A percentile compares a stretch with the other conserved stretches of the same genome.
Evolutionary conservation across 2,329 filamentous ascomycete genomes (phyloP).

Genomic region (Trichoderma atroviride): DNA sequence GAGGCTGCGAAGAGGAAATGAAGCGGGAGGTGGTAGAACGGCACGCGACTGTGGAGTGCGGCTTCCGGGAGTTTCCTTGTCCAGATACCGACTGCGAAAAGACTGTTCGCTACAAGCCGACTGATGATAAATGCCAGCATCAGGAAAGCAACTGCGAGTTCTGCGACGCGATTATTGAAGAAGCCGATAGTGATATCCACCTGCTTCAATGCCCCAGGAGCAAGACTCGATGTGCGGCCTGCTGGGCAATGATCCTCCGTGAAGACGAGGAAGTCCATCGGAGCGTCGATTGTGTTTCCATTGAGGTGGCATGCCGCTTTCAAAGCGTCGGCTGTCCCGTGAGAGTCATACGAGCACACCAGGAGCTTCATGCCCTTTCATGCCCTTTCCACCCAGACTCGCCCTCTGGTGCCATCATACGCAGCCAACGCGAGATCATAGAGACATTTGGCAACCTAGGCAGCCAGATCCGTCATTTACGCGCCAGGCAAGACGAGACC

Average conservation of each 20-base stretch:
- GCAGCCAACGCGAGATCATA: constrained; percentile 53
- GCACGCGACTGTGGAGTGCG: constrained; percentile 61
- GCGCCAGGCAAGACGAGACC: constrained; percentile 40
- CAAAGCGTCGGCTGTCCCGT: constrained; percentile 43
- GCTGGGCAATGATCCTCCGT: constrained; percentile 48
- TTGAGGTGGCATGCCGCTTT: constrained; percentile 53
- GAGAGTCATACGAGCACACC: constrained; percentile 39
- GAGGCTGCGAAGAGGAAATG: constrained; percentile 55
- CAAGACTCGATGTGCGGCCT: constrained; percentile 54
- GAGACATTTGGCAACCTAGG: constrained; percentile 43
- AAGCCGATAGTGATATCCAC: constrained; percentile 45
- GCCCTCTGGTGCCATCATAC: constrained; percentile 55
- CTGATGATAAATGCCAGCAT: constrained; percentile 59
- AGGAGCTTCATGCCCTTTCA: constrained; percentile 49
- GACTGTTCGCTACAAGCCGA: constrained; percentile 54
- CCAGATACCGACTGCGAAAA: constrained; percentile 56
- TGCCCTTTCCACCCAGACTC: constrained; percentile 57
- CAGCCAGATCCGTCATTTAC: constrained; percentile 42
- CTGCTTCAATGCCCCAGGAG: constrained; percentile 49
- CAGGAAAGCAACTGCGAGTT: constrained; percentile 54
- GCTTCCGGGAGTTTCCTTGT: constrained; percentile 59
- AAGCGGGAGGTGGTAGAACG: constrained; percentile 57
- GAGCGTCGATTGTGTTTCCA: constrained; percentile 53
- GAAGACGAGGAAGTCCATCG: constrained; percentile 52
- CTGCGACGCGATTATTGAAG: constrained; percentile 54